phyloP scores from a whole-genome alignment of 2,329 filamentous ascomycete genomes.

The Colletotrichum sublineola region DNA sequence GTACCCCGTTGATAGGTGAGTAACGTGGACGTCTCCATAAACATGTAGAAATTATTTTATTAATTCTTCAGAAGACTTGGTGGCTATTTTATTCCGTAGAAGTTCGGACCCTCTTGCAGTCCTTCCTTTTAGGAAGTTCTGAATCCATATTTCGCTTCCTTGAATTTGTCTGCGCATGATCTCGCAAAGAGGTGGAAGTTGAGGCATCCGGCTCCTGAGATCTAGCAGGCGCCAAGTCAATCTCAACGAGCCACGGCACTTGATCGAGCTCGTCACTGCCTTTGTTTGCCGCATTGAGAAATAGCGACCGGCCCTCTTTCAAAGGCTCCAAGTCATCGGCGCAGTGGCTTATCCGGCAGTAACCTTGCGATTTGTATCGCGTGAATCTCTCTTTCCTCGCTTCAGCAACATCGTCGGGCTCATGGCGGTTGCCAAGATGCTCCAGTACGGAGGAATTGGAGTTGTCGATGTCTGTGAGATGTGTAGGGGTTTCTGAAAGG shows the following conservation, averaged over 20 bases:
- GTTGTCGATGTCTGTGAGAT: slow-evolving; percentile 61
- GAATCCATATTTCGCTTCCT: too few relatives aligned
- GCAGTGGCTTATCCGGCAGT: slow-evolving; percentile 55
- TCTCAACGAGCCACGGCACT: slow-evolving; percentile 65
- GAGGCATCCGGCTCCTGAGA: too few relatives aligned
- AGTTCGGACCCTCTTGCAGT: too few relatives aligned
- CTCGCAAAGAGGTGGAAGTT: too few relatives aligned
- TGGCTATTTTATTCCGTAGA: too few relatives aligned
- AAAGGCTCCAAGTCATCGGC: slow-evolving; percentile 47
- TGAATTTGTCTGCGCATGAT: too few relatives aligned
- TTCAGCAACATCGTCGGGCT: slow-evolving; percentile 38
- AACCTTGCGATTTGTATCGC: slow-evolving; percentile 48
- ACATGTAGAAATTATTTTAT: too few relatives aligned
- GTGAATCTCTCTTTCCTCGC: slow-evolving; percentile 42
- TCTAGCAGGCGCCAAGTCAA: slow-evolving; percentile 54
- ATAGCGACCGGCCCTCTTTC: slow-evolving; percentile 64
- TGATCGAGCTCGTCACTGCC: slow-evolving; percentile 55
- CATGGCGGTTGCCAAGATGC: slow-evolving; percentile 47
- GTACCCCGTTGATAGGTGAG: too few relatives aligned
- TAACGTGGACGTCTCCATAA: too few relatives aligned
- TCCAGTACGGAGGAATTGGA: slow-evolving; percentile 53
- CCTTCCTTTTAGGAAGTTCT: too few relatives aligned
- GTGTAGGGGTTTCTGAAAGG: slow-evolving; percentile 46
- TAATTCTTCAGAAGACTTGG: too few relatives aligned
- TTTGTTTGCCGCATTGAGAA: slow-evolving; percentile 71